These are phyloP conservation scores for Lepiota venenata DNA, from an alignment of 768 basidiomycete genomes.

Conservation along the genomic window DNA sequence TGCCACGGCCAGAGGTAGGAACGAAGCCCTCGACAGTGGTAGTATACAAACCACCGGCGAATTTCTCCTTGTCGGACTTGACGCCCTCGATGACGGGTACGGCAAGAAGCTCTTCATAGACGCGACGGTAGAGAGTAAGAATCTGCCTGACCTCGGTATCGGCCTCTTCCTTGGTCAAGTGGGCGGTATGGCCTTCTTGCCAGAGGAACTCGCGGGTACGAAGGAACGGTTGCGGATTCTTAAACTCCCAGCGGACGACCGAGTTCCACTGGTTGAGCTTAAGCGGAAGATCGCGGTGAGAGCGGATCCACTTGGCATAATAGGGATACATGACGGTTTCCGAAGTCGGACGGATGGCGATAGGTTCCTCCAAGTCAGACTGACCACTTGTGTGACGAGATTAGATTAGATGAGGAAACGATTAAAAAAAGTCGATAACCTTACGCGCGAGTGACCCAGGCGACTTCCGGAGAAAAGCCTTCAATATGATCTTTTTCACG, in stretches of 20 bases:
- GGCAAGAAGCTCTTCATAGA: constrained; percentile 96
- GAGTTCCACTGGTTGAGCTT: constrained; percentile 99
- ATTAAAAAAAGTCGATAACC: constrained; percentile 26
- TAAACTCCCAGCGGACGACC: constrained; percentile 99
- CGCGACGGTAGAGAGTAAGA: constrained; percentile 91
- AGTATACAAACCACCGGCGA: constrained; percentile 96
- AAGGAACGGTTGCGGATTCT: constrained; percentile 98
- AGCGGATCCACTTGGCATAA: constrained; percentile 99
- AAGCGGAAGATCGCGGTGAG: constrained; percentile 93
- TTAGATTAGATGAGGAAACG: constrained; percentile 3
- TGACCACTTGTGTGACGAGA: constrained; percentile 54
- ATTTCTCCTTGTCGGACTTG: constrained; percentile 99
- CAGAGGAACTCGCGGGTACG: constrained; percentile 99
- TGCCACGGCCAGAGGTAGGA: constrained; percentile 94
- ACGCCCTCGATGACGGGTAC: constrained; percentile 96
- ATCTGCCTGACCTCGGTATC: constrained; percentile 91
- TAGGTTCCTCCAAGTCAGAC: constrained; percentile 94
- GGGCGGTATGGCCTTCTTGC: constrained; percentile 99
- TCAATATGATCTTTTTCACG: constrained; percentile 98
- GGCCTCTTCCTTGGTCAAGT: constrained; percentile 85
- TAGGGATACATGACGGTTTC: constrained; percentile 99
- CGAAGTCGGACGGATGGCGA: constrained; percentile 97
- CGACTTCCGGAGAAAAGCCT: constrained; percentile 98
- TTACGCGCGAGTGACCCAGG: constrained; percentile 99
- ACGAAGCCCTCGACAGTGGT: constrained; percentile 99